phyloP scores from a whole-genome alignment of 345 rosid genomes.

The Dipteronia sinensis region DNA sequence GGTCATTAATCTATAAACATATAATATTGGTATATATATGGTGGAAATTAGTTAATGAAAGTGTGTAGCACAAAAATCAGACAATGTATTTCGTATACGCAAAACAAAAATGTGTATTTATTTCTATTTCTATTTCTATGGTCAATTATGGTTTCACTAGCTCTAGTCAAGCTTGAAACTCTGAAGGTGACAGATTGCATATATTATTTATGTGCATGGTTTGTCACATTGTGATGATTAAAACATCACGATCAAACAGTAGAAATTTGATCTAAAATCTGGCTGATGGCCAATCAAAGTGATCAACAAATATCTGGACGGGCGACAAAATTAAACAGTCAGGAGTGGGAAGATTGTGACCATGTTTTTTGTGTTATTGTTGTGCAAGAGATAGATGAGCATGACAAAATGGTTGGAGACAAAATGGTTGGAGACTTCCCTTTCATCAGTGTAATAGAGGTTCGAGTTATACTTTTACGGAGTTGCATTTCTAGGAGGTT shows the following conservation, averaged over 20 bases:
- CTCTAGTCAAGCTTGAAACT: not conserved
- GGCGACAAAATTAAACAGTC: no score
- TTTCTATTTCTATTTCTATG: not conserved
- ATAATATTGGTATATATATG: not conserved
- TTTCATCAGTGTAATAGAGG: no score
- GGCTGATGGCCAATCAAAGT: not conserved
- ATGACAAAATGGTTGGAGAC: no score
- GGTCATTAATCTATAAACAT: not conserved
- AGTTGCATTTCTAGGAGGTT: no score
- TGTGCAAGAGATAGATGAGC: not conserved
- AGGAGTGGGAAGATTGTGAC: no score
- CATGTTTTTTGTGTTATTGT: not conserved
- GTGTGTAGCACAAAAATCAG: no score
- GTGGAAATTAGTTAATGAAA: not conserved
- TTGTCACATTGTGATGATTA: not conserved
- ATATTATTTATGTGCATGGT: no score
- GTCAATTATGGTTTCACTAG: not conserved
- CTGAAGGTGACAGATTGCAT: not conserved
- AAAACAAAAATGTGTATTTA: not conserved
- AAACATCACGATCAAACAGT: not conserved
- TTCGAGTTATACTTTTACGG: no score
- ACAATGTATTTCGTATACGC: not conserved
- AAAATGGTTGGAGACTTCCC: no score
- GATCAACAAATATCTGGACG: no score
- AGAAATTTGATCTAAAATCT: not conserved